These are phyloP conservation scores for Grigorovia jiainica DNA, from an alignment of 805 yeast genomes.

Conservation along the genomic window DNA sequence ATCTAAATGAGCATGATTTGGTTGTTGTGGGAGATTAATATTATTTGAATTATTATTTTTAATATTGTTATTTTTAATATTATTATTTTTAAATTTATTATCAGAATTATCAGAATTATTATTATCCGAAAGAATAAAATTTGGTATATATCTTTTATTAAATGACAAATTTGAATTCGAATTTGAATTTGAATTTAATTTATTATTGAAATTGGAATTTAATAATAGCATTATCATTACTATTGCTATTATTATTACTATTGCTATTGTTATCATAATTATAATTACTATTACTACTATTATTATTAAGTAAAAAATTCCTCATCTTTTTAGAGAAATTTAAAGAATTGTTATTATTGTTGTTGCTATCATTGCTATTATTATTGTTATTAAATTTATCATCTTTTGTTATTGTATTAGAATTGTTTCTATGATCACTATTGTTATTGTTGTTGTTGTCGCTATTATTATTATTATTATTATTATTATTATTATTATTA, in stretches of 20 bases:
- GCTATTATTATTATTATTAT: neutral
- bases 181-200: too few relatives aligned
- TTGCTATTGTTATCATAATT: neutral
- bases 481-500: neutral
- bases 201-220: neutral
- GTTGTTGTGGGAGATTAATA: neutral
- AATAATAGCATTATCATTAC: neutral
- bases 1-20: slow-evolving; percentile 9
- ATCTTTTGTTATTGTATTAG: slow-evolving; percentile 8
- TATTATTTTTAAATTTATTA: too few relatives aligned
- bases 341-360: too few relatives aligned
- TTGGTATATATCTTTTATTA: neutral
- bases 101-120: too few relatives aligned
- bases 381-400: too few relatives aligned
- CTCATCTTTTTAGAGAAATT: slow-evolving; percentile 17
- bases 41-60: neutral
- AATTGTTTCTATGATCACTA: neutral
- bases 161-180: neutral
- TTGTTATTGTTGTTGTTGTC: slow-evolving; percentile 1
- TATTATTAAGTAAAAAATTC: slow-evolving; percentile 11
- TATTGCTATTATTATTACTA: slow-evolving; percentile 2
- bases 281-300: neutral
- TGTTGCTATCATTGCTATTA: too few relatives aligned
- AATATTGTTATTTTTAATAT: too few relatives aligned
- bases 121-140: neutral